Evolutionary conservation across 2,329 filamentous ascomycete species (phyloP).

Genomic region (Diaporthe capsici): DNA sequence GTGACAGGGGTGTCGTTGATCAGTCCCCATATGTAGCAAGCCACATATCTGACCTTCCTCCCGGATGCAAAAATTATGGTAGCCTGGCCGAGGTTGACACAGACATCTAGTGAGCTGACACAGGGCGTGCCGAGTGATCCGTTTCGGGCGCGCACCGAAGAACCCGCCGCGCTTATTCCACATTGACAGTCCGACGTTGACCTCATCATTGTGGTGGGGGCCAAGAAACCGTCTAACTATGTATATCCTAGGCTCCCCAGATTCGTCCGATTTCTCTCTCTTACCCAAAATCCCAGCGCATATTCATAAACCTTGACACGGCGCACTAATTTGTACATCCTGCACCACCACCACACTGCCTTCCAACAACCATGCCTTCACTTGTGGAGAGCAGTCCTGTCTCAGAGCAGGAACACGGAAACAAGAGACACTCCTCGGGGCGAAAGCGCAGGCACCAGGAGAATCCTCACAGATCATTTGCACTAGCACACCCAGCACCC

Average conservation of each 20-base stretch:
- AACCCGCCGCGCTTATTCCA: constrained; percentile 11
- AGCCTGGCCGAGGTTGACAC: constrained; percentile 22
- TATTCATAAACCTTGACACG: neutral
- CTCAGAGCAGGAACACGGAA: neutral
- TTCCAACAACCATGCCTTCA: neutral
- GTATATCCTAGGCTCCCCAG: constrained; percentile 16
- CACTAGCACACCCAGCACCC: constrained; percentile 35
- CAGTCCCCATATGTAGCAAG: constrained; percentile 14
- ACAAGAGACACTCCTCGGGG: constrained; percentile 5
- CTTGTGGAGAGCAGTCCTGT: neutral
- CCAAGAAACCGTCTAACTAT: neutral
- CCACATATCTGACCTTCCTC: constrained; percentile 10
- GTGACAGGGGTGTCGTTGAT: constrained; percentile 17
- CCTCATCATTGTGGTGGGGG: constrained; percentile 9
- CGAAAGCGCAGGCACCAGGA: constrained; percentile 1
- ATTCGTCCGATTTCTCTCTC: neutral
- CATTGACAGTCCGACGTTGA: constrained; percentile 11
- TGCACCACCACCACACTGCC: neutral
- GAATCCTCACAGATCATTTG: neutral
- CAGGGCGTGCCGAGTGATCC: constrained; percentile 26
- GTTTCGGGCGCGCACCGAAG: constrained; percentile 22
- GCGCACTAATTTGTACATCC: neutral
- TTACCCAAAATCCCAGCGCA: neutral
- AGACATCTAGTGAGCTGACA: constrained; percentile 16
- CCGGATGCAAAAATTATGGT: neutral